phyloP scores from a whole-genome alignment of 2,329 filamentous ascomycete species.

The Coniella lustricola region DNA sequence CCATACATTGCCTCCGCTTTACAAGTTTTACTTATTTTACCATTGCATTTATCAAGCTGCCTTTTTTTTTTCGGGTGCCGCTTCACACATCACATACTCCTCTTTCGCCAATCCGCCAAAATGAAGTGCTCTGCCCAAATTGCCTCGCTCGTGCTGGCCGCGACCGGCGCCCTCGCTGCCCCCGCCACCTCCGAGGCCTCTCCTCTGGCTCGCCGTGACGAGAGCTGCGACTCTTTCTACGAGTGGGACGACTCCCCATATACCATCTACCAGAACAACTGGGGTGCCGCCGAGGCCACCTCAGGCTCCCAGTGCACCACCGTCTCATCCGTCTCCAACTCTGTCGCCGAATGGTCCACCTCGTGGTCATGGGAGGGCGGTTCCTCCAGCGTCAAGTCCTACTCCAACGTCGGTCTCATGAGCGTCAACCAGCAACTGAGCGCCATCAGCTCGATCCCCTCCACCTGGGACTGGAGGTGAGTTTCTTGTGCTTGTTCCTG shows the following conservation, averaged over 20 bases:
- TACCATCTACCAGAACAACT: constrained; percentile 47
- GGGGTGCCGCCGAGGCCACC: constrained; percentile 32
- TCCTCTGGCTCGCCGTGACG: constrained; percentile 28
- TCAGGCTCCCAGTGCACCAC: constrained; percentile 37
- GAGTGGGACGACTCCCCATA: constrained; percentile 31
- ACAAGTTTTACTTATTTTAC: no score
- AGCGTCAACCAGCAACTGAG: constrained; percentile 27
- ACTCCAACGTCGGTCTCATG: constrained; percentile 35
- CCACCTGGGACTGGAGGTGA: constrained; percentile 33
- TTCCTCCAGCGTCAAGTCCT: constrained; percentile 36
- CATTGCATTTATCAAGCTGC: no score
- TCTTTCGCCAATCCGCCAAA: not conserved
- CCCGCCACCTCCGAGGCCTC: constrained; percentile 20
- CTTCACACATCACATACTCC: not conserved
- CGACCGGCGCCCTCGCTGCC: constrained; percentile 21
- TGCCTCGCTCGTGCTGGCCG: constrained; percentile 25
- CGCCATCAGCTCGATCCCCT: constrained; percentile 28
- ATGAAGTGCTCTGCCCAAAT: constrained; percentile 16
- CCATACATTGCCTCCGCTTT: not conserved
- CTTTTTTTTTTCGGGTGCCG: not conserved
- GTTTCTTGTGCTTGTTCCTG: constrained; percentile 11
- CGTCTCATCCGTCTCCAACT: constrained; percentile 28
- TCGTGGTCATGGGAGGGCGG: constrained; percentile 37
- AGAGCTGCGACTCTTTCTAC: constrained; percentile 33
- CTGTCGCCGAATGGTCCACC: constrained; percentile 34